Evolutionary conservation across 176 grass and related monocot genomes (phyloP).

Genomic region (Thinopyrum elongatum): DNA sequence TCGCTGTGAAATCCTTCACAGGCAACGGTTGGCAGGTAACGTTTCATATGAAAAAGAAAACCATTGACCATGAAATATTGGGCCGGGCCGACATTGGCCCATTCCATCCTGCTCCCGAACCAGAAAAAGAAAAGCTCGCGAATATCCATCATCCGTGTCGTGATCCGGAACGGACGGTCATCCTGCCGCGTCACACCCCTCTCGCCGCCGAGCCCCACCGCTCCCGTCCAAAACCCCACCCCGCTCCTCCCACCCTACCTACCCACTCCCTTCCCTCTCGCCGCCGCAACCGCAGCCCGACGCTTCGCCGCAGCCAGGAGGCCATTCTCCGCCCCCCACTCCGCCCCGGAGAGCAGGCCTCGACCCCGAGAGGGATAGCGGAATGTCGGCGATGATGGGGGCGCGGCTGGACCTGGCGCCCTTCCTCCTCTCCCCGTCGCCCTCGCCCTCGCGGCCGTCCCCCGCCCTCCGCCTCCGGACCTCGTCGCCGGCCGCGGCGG

Average conservation of each 20-base stretch:
- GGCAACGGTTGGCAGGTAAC: too few species aligned
- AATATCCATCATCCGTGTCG: too few species aligned
- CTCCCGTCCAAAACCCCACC: background rate
- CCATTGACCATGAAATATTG: too few species aligned
- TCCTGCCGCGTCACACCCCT: background rate
- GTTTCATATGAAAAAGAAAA: too few species aligned
- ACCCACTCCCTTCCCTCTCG: background rate
- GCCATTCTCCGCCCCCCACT: background rate
- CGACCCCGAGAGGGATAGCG: too few species aligned
- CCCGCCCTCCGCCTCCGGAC: background rate
- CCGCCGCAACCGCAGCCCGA: constrained; percentile 18
- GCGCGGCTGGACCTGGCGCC: constrained; percentile 1
- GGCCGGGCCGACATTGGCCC: too few species aligned
- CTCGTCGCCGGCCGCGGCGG: background rate
- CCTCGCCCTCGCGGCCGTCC: background rate
- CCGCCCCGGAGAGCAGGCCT: background rate
- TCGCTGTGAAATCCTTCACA: too few species aligned
- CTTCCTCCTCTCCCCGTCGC: background rate
- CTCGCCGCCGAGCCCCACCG: background rate
- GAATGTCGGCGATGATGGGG: constrained; percentile 40
- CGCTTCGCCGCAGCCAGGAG: constrained; percentile 23
- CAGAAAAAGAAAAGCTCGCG: too few species aligned
- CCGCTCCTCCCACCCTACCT: background rate
- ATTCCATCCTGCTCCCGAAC: too few species aligned
- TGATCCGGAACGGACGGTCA: constrained; percentile 6